Evolutionary conservation across 1,284 basidiomycete genomes (phyloP).

Genomic region (Cystobasidiaceae sp.): DNA sequence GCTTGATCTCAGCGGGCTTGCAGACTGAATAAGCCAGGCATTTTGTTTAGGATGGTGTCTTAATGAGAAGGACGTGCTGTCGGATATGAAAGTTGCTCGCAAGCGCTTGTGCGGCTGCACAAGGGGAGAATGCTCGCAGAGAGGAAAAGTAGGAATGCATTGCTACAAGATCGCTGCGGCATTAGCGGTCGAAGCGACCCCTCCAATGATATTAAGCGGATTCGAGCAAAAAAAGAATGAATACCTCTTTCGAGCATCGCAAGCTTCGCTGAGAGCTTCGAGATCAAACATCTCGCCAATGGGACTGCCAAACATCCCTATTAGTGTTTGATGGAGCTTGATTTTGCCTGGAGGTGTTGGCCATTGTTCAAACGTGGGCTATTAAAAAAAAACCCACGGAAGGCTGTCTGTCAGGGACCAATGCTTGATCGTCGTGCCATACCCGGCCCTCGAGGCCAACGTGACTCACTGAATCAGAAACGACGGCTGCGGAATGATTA

Average conservation of each 20-base stretch:
- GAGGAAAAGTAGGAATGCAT: too few relatives aligned
- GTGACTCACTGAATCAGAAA: not conserved
- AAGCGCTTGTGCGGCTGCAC: too few relatives aligned
- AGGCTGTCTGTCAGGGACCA: not conserved
- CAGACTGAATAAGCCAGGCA: too few relatives aligned
- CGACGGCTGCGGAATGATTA: not conserved
- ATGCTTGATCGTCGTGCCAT: too few relatives aligned
- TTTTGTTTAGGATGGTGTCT: too few relatives aligned
- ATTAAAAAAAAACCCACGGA: too few relatives aligned
- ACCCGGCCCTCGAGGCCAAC: too few relatives aligned
- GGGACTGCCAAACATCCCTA: not conserved
- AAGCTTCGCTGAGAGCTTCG: conserved; percentile 45
- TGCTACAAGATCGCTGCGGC: conserved; percentile 44
- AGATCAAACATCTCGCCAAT: conserved; percentile 49
- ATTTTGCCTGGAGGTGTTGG: not conserved
- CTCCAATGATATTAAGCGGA: conserved; percentile 48
- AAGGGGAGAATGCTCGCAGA: too few relatives aligned
- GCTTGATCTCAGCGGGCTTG: too few relatives aligned
- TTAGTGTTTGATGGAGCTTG: not conserved
- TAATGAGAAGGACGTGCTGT: too few relatives aligned
- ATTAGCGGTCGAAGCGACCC: conserved; percentile 50
- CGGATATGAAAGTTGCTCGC: too few relatives aligned
- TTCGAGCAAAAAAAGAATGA: conserved; percentile 49
- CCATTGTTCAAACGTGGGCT: not conserved
- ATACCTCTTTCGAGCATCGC: conserved; percentile 44